Evolutionary conservation across 2,329 filamentous ascomycete species (phyloP).

Genomic region (Penicillium psychrosexuale): DNA sequence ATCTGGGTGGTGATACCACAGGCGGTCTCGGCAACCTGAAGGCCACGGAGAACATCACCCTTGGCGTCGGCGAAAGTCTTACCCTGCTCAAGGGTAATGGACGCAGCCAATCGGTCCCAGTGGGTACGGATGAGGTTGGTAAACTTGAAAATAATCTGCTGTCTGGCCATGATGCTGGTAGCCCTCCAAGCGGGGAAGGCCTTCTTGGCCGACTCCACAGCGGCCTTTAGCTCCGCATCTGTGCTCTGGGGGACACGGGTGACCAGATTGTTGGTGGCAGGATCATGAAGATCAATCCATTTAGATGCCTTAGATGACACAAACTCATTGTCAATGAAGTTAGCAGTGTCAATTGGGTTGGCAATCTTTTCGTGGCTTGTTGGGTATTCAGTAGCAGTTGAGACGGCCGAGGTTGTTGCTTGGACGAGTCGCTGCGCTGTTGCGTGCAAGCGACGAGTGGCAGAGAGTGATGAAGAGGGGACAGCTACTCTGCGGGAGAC

Average conservation of each 20-base stretch:
- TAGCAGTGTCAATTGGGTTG: slow-evolving; percentile 56
- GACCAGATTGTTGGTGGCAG: slow-evolving; percentile 64
- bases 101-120: slow-evolving; percentile 63
- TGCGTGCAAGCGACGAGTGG: slow-evolving; percentile 48
- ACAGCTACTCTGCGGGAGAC: slow-evolving; percentile 15
- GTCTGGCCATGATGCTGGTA: slow-evolving; percentile 57
- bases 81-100: slow-evolving; percentile 65
- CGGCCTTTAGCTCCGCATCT: slow-evolving; percentile 60
- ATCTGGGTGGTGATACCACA: slow-evolving; percentile 66
- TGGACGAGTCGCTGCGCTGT: slow-evolving; percentile 53
- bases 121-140: slow-evolving; percentile 60
- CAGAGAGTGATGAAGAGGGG: slow-evolving; percentile 24
- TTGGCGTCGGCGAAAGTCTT: slow-evolving; percentile 67
- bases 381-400: slow-evolving; percentile 54
- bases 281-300: slow-evolving; percentile 65
- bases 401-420: slow-evolving; percentile 49
- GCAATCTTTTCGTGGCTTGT: slow-evolving; percentile 55
- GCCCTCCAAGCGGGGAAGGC: slow-evolving; percentile 61
- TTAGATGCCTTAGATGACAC: slow-evolving; percentile 55
- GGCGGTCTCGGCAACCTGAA: slow-evolving; percentile 65
- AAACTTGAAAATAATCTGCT: slow-evolving; percentile 67
- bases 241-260: slow-evolving; percentile 64
- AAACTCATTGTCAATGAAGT: slow-evolving; percentile 65
- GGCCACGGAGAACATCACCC: slow-evolving; percentile 63
- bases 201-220: slow-evolving; percentile 60